Evolutionary conservation across 352 stramenopile species (phyloP), one percentile per base, ranked within the genome.

Genomic region (Globisporangium splendens): DNA sequence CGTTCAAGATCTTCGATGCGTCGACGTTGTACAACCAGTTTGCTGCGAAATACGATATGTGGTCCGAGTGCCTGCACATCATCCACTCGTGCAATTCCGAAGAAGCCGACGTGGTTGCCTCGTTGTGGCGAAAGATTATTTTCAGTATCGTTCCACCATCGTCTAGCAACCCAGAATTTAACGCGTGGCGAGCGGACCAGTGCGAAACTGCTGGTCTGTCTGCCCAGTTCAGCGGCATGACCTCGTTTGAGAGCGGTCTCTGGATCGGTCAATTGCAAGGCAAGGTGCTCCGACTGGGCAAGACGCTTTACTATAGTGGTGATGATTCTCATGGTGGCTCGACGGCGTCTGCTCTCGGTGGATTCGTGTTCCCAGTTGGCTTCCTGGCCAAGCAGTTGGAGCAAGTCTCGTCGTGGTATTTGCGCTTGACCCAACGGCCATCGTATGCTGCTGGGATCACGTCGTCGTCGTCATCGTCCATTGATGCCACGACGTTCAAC

Each of bases 1-100:
- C 77, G 6, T 91, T 77, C 53, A 90, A 89, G 59, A 74, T 91
- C 41, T 83, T 91, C 28, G 83, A 91, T 31, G 83, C 85, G 10
- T 89, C 86, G 18, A 85, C 82, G 11, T 54, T 95, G 46, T 95
- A 95, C 77, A 95, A 95, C 56, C 77, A 83, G 44, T 95, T 91
- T 54, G 83, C 86, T 0, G 81, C 75, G 20, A 93, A 93, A 71
- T 91, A 93, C 63, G 70, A 90, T 49, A 87, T 95, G 77, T 95
- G 86, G 86, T 78, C 80, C 1, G 86, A 93, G 60, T 95, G 86
- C 53, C 67, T 95, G 24, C 77, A 91, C 50, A 93, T 95, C 52
- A 93, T 95, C 50, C 80, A 91, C 52, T 68, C 78, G 39, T 95
- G 86, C 65, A 83, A 93, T 56, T 93, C 86, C 2, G 83, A 95